phyloP scores from a whole-genome alignment of 2,329 filamentous ascomycete genomes.

The Penicillium italicum region DNA sequence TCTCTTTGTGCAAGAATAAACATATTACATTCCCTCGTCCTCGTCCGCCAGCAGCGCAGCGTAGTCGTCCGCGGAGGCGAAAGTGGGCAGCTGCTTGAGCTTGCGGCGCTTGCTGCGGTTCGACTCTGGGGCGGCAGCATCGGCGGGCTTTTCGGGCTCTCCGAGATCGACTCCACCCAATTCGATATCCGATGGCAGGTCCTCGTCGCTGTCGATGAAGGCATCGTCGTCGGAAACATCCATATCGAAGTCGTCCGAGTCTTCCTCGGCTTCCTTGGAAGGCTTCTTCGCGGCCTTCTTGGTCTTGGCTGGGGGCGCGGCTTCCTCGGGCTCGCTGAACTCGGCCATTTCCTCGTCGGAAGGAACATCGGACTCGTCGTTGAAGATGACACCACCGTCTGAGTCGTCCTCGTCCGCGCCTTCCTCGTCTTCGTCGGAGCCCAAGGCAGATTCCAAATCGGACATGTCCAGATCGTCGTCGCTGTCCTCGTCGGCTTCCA shows the following conservation, averaged over 20 bases:
- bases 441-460: constrained; percentile 53
- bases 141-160: constrained; percentile 39
- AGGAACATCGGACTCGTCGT: constrained; percentile 46
- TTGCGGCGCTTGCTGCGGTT: constrained; percentile 67
- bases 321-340: constrained; percentile 46
- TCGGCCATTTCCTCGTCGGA: constrained; percentile 48
- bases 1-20: constrained; percentile 2
- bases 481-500: constrained; percentile 59
- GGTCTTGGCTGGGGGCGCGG: constrained; percentile 16
- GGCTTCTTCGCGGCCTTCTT: constrained; percentile 26
- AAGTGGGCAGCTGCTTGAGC: constrained; percentile 84
- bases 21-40: constrained; percentile 47
- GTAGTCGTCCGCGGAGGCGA: constrained; percentile 92
- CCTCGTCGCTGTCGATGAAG: constrained; percentile 53
- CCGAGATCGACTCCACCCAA: constrained; percentile 41
- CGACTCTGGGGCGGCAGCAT: constrained; percentile 42
- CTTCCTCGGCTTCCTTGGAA: constrained; percentile 45
- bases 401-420: constrained; percentile 41
- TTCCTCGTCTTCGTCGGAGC: constrained; percentile 42
- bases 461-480: constrained; percentile 59
- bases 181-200: constrained; percentile 51
- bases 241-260: constrained; percentile 54
- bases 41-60: constrained; percentile 76
- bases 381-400: constrained; percentile 48
- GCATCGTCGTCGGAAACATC: constrained; percentile 47